These are phyloP conservation scores for Massarina eburnea DNA, from an alignment of 2,329 filamentous ascomycete genomes.

Conservation along the genomic window DNA sequence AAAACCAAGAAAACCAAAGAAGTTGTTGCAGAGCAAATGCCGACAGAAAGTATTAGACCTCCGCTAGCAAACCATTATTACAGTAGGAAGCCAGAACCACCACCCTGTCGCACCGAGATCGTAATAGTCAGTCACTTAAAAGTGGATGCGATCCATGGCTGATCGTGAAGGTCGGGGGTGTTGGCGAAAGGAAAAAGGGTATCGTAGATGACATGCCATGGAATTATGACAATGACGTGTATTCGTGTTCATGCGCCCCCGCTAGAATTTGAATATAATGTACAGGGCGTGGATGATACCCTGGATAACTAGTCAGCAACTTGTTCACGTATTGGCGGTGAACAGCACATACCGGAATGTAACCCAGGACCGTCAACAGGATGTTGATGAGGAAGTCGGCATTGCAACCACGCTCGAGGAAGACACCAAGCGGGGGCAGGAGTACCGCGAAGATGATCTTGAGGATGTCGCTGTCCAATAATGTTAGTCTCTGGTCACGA, in stretches of 20 bases:
- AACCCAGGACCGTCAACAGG: slow-evolving; percentile 65
- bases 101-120: not conserved
- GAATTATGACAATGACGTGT: slow-evolving; percentile 12
- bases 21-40: slow-evolving; percentile 4
- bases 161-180: not conserved
- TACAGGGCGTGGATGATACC: slow-evolving; percentile 91
- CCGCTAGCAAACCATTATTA: not conserved
- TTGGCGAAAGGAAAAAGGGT: slow-evolving; percentile 28
- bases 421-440: slow-evolving; percentile 87
- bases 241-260: slow-evolving; percentile 10
- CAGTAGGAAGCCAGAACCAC: not conserved
- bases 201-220: slow-evolving; percentile 29
- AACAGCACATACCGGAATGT: slow-evolving; percentile 58
- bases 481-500: slow-evolving; percentile 14
- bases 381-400: slow-evolving; percentile 92
- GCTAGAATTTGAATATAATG: slow-evolving; percentile 87
- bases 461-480: slow-evolving; percentile 64
- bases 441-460: slow-evolving; percentile 87
- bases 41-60: not conserved
- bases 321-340: not conserved
- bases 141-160: not conserved
- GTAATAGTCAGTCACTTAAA: not conserved
- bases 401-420: slow-evolving; percentile 89
- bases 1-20: not conserved
- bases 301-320: slow-evolving; percentile 19